Percentiles rank a stretch among this genome's conserved stretches.
Evolutionary conservation across 2,329 filamentous ascomycete species (phyloP).

Genomic region (Fusarium subtropicale): DNA sequence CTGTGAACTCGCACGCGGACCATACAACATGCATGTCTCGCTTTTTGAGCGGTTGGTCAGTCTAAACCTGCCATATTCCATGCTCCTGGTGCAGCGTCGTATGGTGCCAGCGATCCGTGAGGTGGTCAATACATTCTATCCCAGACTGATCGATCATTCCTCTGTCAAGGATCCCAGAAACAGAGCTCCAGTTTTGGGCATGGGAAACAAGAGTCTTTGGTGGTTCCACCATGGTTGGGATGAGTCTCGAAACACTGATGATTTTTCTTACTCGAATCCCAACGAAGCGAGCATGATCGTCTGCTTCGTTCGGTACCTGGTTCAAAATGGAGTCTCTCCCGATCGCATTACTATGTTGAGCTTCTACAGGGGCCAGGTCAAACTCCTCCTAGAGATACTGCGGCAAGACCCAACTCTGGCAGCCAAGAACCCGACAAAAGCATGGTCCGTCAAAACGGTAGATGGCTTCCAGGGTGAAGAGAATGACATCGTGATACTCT

Average conservation of each 20-base stretch:
- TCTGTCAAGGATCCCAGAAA: conserved; percentile 50
- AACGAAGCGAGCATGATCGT: conserved; percentile 82
- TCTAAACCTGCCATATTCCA: conserved; percentile 71
- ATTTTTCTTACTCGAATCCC: conserved; percentile 75
- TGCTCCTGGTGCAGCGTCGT: conserved; percentile 74
- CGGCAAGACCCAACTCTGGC: conserved; percentile 47
- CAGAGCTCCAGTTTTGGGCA: conserved; percentile 59
- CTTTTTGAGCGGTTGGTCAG: conserved; percentile 84
- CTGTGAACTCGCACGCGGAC: conserved; percentile 66
- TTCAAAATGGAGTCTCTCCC: conserved; percentile 71
- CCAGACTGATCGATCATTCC: conserved; percentile 57
- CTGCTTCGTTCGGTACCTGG: conserved; percentile 76
- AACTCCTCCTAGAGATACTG: conserved; percentile 67
- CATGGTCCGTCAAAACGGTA: conserved; percentile 77
- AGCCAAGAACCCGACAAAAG: conserved; percentile 48
- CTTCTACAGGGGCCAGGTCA: conserved; percentile 88
- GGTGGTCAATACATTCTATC: conserved; percentile 62
- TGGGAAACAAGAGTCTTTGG: conserved; percentile 54
- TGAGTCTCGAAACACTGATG: conserved; percentile 69
- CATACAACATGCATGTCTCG: conserved; percentile 77
- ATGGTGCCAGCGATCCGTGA: conserved; percentile 61
- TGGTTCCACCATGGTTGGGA: conserved; percentile 66
- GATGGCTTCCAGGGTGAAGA: conserved; percentile 94
- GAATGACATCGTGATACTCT: conserved; percentile 84
- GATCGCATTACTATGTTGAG: conserved; percentile 81